A percentile compares a stretch with the other conserved stretches of the same genome.
Conservation (phyloP, 208 protist genomes). For the Polymyxa betae region DNA sequence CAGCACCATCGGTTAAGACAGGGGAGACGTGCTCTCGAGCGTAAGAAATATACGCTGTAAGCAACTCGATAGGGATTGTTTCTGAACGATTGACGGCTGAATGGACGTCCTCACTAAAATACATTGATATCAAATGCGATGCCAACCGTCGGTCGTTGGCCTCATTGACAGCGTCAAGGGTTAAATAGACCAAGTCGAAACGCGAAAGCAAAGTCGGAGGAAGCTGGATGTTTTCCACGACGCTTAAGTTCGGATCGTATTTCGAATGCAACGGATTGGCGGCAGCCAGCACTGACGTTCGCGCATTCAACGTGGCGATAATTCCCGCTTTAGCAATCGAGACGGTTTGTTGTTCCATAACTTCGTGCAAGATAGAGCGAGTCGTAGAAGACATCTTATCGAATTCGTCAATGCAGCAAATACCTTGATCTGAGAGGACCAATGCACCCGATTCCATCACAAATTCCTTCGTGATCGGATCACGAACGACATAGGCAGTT, state of each 20-base stretch:
- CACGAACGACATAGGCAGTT: conserved; percentile 95
- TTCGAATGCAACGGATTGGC: conserved; percentile 97
- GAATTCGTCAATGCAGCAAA: conserved; percentile 99
- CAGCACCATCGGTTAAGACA: conserved; percentile 71
- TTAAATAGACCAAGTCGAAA: conserved; percentile 96
- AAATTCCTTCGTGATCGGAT: conserved; percentile 93
- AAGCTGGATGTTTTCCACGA: conserved; percentile 97
- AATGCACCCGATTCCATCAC: conserved; percentile 97
- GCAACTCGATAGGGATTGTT: conserved; percentile 44
- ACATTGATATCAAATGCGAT: conserved; percentile 93
- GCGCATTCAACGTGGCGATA: conserved; percentile 85
- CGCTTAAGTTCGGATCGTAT: conserved; percentile 93
- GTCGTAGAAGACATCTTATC: conserved; percentile 99
- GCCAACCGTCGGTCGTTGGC: conserved; percentile 88
- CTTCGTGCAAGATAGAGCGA: conserved; percentile 97
- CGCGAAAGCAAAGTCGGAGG: conserved; percentile 97
- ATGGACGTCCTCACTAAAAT: conserved; percentile 70
- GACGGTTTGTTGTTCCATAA: conserved; percentile 99
- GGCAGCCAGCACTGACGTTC: conserved; percentile 97
- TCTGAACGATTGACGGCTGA: background rate
- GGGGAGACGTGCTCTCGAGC: conserved; percentile 77
- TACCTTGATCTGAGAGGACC: conserved; percentile 93
- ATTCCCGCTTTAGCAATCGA: conserved; percentile 99
- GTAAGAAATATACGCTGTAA: conserved; percentile 79
- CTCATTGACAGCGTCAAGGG: conserved; percentile 92